Conservation (phyloP, 1,284 basidiomycete species). For the Agroathelia rolfsii region DNA sequence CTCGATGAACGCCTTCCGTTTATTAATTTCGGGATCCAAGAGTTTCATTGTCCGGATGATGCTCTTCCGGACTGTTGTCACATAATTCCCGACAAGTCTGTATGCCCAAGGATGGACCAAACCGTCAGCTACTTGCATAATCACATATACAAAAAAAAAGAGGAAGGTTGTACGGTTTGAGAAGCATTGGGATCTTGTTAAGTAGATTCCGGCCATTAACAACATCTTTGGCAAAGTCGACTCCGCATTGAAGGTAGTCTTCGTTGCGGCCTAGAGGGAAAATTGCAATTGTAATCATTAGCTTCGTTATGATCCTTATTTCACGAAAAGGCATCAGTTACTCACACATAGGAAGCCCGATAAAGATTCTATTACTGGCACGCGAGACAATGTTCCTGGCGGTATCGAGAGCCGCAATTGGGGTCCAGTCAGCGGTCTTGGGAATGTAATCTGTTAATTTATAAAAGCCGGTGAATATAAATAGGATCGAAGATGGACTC, state of each 20-base stretch:
- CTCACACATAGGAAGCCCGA: slow-evolving; percentile 33
- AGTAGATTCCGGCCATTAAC: slow-evolving; percentile 18
- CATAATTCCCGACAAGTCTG: slow-evolving; percentile 15
- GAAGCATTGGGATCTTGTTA: slow-evolving; percentile 25
- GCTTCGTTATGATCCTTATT: no score
- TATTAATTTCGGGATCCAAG: slow-evolving; percentile 27
- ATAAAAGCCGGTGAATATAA: no score
- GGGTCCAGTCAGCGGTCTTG: no score
- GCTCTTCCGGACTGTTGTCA: slow-evolving; percentile 15
- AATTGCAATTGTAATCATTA: no score
- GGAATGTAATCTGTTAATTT: no score
- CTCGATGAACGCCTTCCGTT: slow-evolving; percentile 21
- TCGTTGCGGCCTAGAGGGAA: slow-evolving; percentile 33
- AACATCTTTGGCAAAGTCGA: slow-evolving; percentile 22
- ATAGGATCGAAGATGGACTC: no score
- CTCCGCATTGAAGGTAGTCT: slow-evolving; percentile 26
- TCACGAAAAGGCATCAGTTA: no score
- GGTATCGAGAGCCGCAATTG: slow-evolving; percentile 12
- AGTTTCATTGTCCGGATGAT: slow-evolving; percentile 14
- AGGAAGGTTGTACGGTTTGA: slow-evolving; percentile 25
- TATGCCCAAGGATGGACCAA: slow-evolving; percentile 4
- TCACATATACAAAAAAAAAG: no score
- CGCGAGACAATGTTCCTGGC: slow-evolving; percentile 26
- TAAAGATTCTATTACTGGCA: slow-evolving; percentile 30
- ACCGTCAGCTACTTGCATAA: neutral